Conservation (phyloP, 257 asterid genomes). For the Ajuga chamaepitys region DNA sequence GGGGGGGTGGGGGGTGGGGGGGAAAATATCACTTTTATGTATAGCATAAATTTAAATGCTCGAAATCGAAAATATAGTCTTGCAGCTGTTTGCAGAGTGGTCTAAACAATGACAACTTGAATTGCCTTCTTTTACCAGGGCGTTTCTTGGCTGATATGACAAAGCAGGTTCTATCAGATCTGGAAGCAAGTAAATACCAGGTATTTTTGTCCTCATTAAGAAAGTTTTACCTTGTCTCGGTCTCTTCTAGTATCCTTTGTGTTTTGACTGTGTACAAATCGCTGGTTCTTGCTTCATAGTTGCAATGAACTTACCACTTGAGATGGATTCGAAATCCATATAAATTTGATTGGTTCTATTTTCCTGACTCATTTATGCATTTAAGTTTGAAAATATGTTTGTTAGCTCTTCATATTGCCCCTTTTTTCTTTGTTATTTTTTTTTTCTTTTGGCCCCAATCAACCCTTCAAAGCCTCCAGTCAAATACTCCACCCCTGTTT, state of each 20-base stretch:
- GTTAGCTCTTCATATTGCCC: neutral
- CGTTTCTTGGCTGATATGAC: conserved; percentile 89
- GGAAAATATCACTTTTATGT: neutral
- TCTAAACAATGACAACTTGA: neutral
- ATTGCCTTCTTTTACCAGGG: conserved; percentile 41
- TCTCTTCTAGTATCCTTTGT: neutral
- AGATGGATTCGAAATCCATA: neutral
- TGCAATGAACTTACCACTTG: neutral
- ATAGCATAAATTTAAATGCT: conserved; percentile 5
- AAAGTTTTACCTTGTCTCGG: neutral
- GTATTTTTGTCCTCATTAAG: conserved; percentile 21
- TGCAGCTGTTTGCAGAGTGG: neutral
- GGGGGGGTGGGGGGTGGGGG: neutral
- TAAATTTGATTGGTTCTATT: neutral
- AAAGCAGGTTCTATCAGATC: conserved; percentile 75
- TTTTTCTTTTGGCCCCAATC: neutral
- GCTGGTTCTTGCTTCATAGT: neutral
- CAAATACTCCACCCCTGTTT: neutral
- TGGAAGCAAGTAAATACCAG: conserved; percentile 93
- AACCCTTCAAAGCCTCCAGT: neutral
- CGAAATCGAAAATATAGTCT: neutral
- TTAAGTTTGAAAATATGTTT: neutral
- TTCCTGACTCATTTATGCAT: neutral
- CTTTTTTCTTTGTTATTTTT: too few relatives aligned
- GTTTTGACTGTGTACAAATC: neutral